Percentiles rank a stretch among this genome's conserved stretches.
These are phyloP conservation scores for Phytophthora podocarpi DNA, from an alignment of 352 stramenopile species.

Conservation along the genomic window DNA sequence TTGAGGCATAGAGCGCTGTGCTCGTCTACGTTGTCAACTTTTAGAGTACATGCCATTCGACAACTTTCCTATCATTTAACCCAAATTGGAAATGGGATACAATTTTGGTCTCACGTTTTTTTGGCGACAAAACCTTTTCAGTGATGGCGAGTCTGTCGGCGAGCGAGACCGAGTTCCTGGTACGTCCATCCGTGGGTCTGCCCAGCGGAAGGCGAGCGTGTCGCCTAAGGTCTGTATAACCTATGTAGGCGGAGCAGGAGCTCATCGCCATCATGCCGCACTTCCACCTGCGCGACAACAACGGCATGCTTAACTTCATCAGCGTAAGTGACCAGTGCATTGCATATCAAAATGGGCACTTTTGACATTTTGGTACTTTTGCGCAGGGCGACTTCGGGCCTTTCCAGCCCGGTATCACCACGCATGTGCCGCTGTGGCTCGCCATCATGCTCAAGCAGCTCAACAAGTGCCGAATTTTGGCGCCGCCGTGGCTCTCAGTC, in stretches of 20 bases:
- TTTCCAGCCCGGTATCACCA: slow-evolving; percentile 86
- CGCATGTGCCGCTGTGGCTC: slow-evolving; percentile 88
- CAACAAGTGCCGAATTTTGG: slow-evolving; percentile 87
- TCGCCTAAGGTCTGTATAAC: slow-evolving; percentile 1
- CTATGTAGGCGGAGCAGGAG: slow-evolving; percentile 80
- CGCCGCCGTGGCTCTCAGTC: slow-evolving; percentile 82
- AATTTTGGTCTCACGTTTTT: too few relatives aligned
- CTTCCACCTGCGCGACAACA: slow-evolving; percentile 84
- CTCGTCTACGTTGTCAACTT: not conserved
- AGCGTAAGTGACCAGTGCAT: slow-evolving; percentile 41
- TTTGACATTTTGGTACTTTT: slow-evolving; percentile 17
- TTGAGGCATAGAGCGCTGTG: slow-evolving; percentile 20
- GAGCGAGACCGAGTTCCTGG: slow-evolving; percentile 85
- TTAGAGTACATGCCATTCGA: slow-evolving; percentile 2
- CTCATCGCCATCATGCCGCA: slow-evolving; percentile 87
- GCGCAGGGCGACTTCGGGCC: slow-evolving; percentile 83
- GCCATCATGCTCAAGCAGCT: slow-evolving; percentile 90
- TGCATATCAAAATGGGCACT: slow-evolving; percentile 5
- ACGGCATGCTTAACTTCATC: slow-evolving; percentile 82
- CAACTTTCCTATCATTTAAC: too few relatives aligned
- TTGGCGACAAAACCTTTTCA: too few relatives aligned
- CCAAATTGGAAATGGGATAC: too few relatives aligned
- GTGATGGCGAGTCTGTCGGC: slow-evolving; percentile 45
- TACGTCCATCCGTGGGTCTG: slow-evolving; percentile 27
- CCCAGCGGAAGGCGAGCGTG: not conserved